Evolutionary conservation across 129 eudicot species (phyloP), one percentile per base, ranked within the genome.

Genomic region (Heracleum sosnowskyi): DNA sequence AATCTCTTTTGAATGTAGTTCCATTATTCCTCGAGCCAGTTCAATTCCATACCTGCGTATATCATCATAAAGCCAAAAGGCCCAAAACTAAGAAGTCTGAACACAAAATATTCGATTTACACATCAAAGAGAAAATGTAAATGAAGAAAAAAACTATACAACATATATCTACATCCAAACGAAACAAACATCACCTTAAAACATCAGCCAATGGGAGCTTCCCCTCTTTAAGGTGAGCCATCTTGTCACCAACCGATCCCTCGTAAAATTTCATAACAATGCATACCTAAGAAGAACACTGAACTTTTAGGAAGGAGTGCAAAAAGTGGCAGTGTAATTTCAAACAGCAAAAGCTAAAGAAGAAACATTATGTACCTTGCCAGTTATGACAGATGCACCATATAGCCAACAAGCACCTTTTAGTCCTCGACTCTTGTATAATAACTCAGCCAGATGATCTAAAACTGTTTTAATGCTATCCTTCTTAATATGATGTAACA

Each of bases 201-300:
- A 88, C 96, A 87, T 91, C 96, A 77, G 72, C 70, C 76, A 90
- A 77, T 29, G 90, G 60, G 55, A 88, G 86, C 71, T 91, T 94
- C 16, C 98, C 97, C 66, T 83, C 96, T 85, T 85, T 90, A 70
- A 86, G 85, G 51, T 83, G 88, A 79, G 93, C 86, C 96, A 91
- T 88, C 79, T 81, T 90, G 88, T 91, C 97, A 66, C 93, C 97
- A 60, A 90, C 79, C 28, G 98, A 91, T 74, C 93, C 97, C 87
- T 94, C 98, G 68, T 89, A 94, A 75, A 94, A 94, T 86, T 87
- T 89, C 98, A 94, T 94, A 44, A 94, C 82, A 73, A 91, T 87
- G 87, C 98, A 88, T 85, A 94, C 80, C 98, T 94, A 80, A 37
- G 75, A 74, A 41, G 68, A 34, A 75, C 0, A 79, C 18, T 66